Evolutionary conservation across 495 filamentous ascomycete genomes (phyloP).

Genomic region (Filosporella fistucella): DNA sequence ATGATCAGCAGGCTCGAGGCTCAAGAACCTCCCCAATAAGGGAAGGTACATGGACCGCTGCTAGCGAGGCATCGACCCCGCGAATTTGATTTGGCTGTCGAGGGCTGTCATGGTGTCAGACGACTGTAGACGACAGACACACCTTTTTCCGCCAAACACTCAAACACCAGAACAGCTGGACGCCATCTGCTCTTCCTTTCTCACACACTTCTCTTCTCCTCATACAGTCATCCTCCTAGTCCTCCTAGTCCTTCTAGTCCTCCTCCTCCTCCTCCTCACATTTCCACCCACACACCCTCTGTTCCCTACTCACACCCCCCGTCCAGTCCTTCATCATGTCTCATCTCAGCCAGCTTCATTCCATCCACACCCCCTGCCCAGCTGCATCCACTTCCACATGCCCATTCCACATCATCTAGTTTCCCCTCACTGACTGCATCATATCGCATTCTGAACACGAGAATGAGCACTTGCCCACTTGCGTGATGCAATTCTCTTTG

Average conservation of each 20-base stretch:
- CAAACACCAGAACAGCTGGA: no score
- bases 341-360: not conserved
- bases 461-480: no score
- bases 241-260: constrained; percentile 1
- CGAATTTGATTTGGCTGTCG: not conserved
- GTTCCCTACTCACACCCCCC: not conserved
- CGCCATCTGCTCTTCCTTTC: no score
- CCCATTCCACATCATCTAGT: no score
- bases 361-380: not conserved
- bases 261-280: constrained; percentile 4
- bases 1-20: constrained; percentile 2
- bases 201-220: no score
- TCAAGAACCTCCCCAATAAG: not conserved
- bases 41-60: not conserved
- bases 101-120: not conserved
- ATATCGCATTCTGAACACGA: no score
- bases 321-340: not conserved
- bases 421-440: no score
- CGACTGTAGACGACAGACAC: not conserved
- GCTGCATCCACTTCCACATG: no score
- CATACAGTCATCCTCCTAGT: not conserved
- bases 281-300: constrained; percentile 1
- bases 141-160: no score
- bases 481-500: no score
- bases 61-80: constrained; percentile 1